Base-by-base conservation (phyloP, 768 basidiomycete species). In the Piloderma croceum region DNA sequence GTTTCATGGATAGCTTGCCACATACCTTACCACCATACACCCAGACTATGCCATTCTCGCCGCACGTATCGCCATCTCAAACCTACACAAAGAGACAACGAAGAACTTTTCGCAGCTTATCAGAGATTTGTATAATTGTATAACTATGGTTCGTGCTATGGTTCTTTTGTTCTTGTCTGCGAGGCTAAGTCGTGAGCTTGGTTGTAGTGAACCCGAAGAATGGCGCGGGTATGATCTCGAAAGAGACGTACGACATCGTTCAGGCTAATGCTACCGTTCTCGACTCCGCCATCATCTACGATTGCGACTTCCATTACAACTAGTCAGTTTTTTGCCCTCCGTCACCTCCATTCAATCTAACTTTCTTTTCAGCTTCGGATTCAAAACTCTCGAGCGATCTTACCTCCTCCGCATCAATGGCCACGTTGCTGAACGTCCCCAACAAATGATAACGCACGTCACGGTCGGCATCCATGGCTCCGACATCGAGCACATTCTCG, bases 391-490 rank as follows among this genome's bases (percentile, higher is more conserved):
- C 23, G 96, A 99, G 65, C 86, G 93, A 23, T 97, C 93, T 2
- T 99, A 99, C 63, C 80, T 98, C 6, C 82, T 99, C 31, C 83
- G 92, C 43, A 81, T 98, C 65, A 79, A 94, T 58, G 90, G 91
- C 31, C 87, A 88, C 44, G 90, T 94, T 34, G 93, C 92, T 31
- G 96, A 99, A 62, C 83, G 96, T 25, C 96, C 96, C 22, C 96
- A 98, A 54, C 96, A 98, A 62, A 89, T 98, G 80, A 84, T 98
- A 61, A 98, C 98, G 96, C 92, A 94, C 62, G 96, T 99, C 42
- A 90, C 96, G 34, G 91, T 98, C 34, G 94, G 94, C 29, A 92
- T 99, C 41, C 94, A 98, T 60, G 93, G 92, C 4, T 57, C 65
- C 7, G 87, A 98, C 60, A 76, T 97, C 41, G 90, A 94, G 17